Percentiles rank a stretch among this genome's conserved stretches.
These are phyloP conservation scores for Chrysopogon serrulatus DNA, from an alignment of 176 grass and related monocot species.

Conservation along the genomic window DNA sequence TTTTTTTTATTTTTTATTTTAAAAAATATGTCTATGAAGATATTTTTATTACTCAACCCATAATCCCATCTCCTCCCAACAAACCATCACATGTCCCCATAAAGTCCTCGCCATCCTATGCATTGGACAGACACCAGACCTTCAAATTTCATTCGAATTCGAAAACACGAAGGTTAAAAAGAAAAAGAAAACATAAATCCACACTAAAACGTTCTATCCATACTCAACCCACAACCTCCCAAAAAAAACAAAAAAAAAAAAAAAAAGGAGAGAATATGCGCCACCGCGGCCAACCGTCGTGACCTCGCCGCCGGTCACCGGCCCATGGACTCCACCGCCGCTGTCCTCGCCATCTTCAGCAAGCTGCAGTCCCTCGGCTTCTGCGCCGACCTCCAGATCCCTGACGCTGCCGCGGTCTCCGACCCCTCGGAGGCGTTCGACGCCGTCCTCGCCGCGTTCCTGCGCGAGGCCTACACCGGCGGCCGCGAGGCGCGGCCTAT, in stretches of 20 bases:
- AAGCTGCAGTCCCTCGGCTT: slow-evolving; percentile 57
- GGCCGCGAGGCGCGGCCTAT: slow-evolving; percentile 36
- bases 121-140: not conserved
- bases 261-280: not conserved
- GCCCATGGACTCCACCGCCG: slow-evolving; percentile 16
- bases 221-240: not conserved
- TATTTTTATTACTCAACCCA: not conserved
- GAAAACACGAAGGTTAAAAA: not conserved
- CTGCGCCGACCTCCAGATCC: slow-evolving; percentile 32
- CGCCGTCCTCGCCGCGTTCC: slow-evolving; percentile 39
- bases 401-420: slow-evolving; percentile 4
- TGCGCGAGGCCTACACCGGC: slow-evolving; percentile 34
- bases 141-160: not conserved
- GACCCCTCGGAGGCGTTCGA: slow-evolving; percentile 50
- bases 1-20: not conserved
- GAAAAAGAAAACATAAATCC: not conserved
- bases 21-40: not conserved
- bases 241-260: not conserved
- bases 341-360: slow-evolving; percentile 40
- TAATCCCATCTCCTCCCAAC: not conserved
- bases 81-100: not conserved
- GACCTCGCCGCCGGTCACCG: slow-evolving; percentile 25
- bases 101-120: not conserved
- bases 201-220: not conserved
- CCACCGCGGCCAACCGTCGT: slow-evolving; percentile 9